Conservation (phyloP, 495 filamentous ascomycete species). For the Pyrenula massariospora region DNA sequence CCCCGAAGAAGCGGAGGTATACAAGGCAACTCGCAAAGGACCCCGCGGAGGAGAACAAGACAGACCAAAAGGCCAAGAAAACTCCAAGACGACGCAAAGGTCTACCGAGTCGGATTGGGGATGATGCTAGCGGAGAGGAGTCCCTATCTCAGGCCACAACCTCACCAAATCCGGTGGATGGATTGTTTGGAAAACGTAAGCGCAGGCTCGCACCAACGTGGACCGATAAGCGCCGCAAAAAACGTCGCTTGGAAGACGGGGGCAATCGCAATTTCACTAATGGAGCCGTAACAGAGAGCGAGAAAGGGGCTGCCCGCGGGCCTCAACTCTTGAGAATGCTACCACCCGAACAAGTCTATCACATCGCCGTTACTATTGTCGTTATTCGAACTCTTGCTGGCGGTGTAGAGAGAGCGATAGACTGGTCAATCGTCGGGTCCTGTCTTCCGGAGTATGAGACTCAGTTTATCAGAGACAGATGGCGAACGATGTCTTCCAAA, state of each 20-base stretch:
- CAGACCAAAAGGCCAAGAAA: background rate
- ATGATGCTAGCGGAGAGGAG: background rate
- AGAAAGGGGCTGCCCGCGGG: background rate
- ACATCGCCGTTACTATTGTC: slow-evolving; percentile 56
- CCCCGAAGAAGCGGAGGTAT: background rate
- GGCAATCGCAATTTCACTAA: background rate
- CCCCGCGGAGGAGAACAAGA: background rate
- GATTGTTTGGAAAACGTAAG: background rate
- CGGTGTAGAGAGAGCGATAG: slow-evolving; percentile 53
- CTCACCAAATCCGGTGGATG: background rate
- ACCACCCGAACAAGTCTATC: slow-evolving; percentile 10
- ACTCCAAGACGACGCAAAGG: background rate
- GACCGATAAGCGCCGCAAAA: background rate
- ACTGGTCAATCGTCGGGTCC: slow-evolving; percentile 61
- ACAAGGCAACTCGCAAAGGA: background rate
- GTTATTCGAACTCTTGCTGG: slow-evolving; percentile 64
- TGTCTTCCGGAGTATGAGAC: slow-evolving; percentile 52
- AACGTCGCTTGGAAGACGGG: background rate
- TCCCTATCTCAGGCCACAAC: background rate
- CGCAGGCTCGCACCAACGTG: background rate
- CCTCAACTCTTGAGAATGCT: background rate
- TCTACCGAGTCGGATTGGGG: background rate
- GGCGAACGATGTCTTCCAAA: slow-evolving; percentile 43
- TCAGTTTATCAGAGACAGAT: slow-evolving; percentile 46
- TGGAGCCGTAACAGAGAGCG: background rate